A percentile compares a stretch with the other conserved stretches of the same genome.
phyloP scores from a whole-genome alignment of 345 rosid genomes.

The Populus pruinosa region DNA sequence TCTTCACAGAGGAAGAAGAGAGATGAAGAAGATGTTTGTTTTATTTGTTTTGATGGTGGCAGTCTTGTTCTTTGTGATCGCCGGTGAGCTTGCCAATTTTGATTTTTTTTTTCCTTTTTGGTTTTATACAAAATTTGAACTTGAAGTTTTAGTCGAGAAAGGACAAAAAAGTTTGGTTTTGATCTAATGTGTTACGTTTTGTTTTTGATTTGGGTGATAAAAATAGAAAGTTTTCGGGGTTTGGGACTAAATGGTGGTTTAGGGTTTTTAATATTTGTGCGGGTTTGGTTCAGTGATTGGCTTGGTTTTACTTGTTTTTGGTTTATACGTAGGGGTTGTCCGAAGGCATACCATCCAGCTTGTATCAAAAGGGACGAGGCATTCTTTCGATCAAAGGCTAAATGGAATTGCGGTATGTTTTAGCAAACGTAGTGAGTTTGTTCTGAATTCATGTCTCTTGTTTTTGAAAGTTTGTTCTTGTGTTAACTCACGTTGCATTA shows the following conservation, averaged over 20 bases:
- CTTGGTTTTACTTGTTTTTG: neutral
- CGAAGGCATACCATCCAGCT: constrained; percentile 95
- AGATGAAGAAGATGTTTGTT: constrained; percentile 95
- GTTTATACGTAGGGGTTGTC: constrained; percentile 66
- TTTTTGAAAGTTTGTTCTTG: constrained; percentile 2
- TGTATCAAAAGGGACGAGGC: constrained; percentile 90
- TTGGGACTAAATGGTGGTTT: neutral
- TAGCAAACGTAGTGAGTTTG: constrained; percentile 5
- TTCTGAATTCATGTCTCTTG: constrained; percentile 5
- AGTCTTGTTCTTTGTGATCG: constrained; percentile 97
- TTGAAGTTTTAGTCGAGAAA: neutral
- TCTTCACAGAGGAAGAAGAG: constrained; percentile 30
- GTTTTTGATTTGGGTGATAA: too few relatives aligned
- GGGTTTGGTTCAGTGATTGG: neutral
- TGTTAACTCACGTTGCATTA: neutral
- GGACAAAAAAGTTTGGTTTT: neutral
- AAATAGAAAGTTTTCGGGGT: too few relatives aligned
- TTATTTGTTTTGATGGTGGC: constrained; percentile 98
- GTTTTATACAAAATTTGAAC: neutral
- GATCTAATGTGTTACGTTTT: neutral
- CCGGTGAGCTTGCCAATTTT: constrained; percentile 43
- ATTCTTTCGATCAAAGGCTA: constrained; percentile 76
- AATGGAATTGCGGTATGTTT: constrained; percentile 91
- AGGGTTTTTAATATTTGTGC: neutral
- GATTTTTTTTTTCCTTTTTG: neutral